Evolutionary conservation across 768 basidiomycete species (phyloP).

Genomic region (Exidia glandulosa): DNA sequence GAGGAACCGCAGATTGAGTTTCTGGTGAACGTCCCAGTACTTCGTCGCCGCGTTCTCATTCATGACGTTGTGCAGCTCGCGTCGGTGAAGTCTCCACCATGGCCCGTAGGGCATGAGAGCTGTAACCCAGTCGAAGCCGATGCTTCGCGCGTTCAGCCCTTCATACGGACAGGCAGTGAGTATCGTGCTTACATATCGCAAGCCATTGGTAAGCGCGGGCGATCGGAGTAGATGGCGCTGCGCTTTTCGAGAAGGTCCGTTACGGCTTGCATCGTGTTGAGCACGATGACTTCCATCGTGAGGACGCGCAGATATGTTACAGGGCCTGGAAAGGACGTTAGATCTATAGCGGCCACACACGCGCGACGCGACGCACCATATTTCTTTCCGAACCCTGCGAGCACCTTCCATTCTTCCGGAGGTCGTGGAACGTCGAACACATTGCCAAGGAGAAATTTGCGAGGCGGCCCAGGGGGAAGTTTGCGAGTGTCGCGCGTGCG

Average conservation of each 20-base stretch:
- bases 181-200: slow-evolving; percentile 28
- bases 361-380: too few species aligned
- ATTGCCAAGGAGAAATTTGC: not conserved
- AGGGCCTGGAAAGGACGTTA: not conserved
- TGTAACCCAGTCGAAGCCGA: slow-evolving; percentile 39
- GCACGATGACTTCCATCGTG: slow-evolving; percentile 21
- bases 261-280: slow-evolving; percentile 32
- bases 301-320: not conserved
- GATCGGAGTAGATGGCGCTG: slow-evolving; percentile 33
- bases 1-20: slow-evolving; percentile 27
- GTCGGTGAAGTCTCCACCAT: slow-evolving; percentile 27
- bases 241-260: slow-evolving; percentile 37
- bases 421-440: not conserved
- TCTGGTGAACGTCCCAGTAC: slow-evolving; percentile 21
- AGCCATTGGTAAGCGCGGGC: slow-evolving; percentile 37
- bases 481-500: too few species aligned
- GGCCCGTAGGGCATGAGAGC: slow-evolving; percentile 29
- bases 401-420: not conserved
- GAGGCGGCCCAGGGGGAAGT: not conserved
- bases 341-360: not conserved
- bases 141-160: slow-evolving; percentile 16
- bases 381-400: not conserved
- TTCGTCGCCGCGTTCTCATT: slow-evolving; percentile 13
- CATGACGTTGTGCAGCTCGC: slow-evolving; percentile 29
- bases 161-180: not conserved